These are phyloP conservation scores for Plasmodium reichenowi DNA, from an alignment of 169 alveolate species.

Conservation along the genomic window DNA sequence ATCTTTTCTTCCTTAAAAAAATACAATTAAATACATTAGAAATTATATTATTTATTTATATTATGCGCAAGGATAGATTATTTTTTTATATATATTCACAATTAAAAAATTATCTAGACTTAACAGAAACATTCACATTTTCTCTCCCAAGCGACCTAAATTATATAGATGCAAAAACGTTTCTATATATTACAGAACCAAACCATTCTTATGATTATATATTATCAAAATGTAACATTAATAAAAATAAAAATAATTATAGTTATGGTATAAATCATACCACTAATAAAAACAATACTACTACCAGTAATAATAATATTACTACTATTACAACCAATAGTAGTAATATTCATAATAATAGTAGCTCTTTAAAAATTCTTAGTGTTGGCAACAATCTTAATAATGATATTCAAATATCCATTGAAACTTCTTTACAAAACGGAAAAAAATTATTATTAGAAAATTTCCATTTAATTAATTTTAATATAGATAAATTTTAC, in stretches of 20 bases:
- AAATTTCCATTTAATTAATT: conserved; percentile 58
- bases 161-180: conserved; percentile 64
- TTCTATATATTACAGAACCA: conserved; percentile 35
- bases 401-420: conserved; percentile 61
- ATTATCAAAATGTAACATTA: conserved; percentile 29
- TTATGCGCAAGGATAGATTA: conserved; percentile 67
- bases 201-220: conserved; percentile 10
- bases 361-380: conserved; percentile 33
- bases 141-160: conserved; percentile 46
- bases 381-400: conserved; percentile 71
- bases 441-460: conserved; percentile 68
- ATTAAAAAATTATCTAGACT: conserved; percentile 45
- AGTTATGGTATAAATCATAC: too few relatives aligned
- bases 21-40: conserved; percentile 46
- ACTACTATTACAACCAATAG: neutral
- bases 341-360: neutral
- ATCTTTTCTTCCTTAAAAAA: conserved; percentile 40
- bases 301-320: conserved; percentile 9
- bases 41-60: conserved; percentile 32
- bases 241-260: conserved; percentile 3
- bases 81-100: conserved; percentile 32
- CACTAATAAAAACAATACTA: too few relatives aligned
- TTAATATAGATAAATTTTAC: conserved; percentile 63
- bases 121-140: conserved; percentile 33
- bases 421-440: conserved; percentile 69